Evolutionary conservation across 768 basidiomycete genomes (phyloP).

Genomic region (Leucogyrophana mollusca): DNA sequence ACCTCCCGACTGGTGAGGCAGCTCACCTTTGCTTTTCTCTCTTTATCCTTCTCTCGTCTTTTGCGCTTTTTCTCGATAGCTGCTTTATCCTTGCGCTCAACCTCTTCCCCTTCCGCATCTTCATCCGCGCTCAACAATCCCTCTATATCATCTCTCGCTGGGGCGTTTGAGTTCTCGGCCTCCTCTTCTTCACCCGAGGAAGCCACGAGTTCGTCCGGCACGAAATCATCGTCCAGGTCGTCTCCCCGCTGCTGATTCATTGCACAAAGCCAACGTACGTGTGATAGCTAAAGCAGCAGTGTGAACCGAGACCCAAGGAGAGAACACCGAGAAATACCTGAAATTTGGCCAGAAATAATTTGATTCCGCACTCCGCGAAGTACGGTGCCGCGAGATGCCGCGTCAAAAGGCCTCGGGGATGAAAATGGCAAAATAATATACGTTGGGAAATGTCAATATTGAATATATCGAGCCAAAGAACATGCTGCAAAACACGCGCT

Average conservation of each 20-base stretch:
- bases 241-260: slow-evolving; percentile 53
- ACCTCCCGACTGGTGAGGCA: slow-evolving; percentile 6
- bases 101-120: slow-evolving; percentile 34
- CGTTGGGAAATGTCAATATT: too few relatives aligned
- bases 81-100: slow-evolving; percentile 16
- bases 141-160: slow-evolving; percentile 34
- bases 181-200: slow-evolving; percentile 57
- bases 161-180: slow-evolving; percentile 22
- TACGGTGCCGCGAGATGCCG: too few relatives aligned
- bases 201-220: slow-evolving; percentile 66
- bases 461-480: too few relatives aligned
- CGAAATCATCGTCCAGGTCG: slow-evolving; percentile 83
- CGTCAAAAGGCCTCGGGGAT: too few relatives aligned
- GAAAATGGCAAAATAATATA: too few relatives aligned
- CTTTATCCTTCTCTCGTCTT: slow-evolving; percentile 70
- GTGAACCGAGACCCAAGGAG: slow-evolving; percentile 1
- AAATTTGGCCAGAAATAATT: too few relatives aligned
- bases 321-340: background rate
- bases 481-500: too few relatives aligned
- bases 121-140: slow-evolving; percentile 47
- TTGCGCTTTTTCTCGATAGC: slow-evolving; percentile 63
- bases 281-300: slow-evolving; percentile 3
- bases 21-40: slow-evolving; percentile 66
- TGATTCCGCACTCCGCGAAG: too few relatives aligned
- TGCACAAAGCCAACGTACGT: slow-evolving; percentile 4